Base-by-base conservation (phyloP, 108 stramenopile species). In the Cylindrotheca fusiformis region DNA sequence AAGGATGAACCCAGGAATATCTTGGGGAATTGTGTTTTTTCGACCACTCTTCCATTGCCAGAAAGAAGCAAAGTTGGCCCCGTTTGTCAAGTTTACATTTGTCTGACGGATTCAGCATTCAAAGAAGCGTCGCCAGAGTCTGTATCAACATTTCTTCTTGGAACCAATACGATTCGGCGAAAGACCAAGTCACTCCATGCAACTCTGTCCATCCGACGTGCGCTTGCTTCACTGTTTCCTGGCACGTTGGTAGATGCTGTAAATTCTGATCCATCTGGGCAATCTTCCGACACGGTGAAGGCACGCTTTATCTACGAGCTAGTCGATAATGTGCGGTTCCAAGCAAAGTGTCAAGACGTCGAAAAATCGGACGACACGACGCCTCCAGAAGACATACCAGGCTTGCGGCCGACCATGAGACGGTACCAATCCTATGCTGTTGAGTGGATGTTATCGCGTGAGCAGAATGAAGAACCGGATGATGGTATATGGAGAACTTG, bases 381-480 rank as follows among this genome's bases (percentile, higher is more conserved):
- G 2, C 65, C 32, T 14, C 44, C 50, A 14, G 19, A 68, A 12
- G 49, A 54, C 12, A 68, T 85, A 36, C 60, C 74, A 14, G 83
- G 82, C 21, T 71, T 88, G 44, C 51, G 71, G 8, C 87, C 87
- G 28, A 83, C 69, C 2, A 56, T 90, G 52, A 81, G 85, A 36
- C 79, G 78, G 45, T 90, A 90, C 54, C 85, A 90, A 58, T 65
- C 67, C 32, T 69, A 69, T 17, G 85, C 85, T 33, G 88, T 90
- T 4, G 63, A 78, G 21, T 90, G 88, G 88, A 90, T 90, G 88
- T 46, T 90, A 22, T 28, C 72, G 57, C 68, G 83, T 50, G 88
- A 90, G 61, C 29, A 48, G 0, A 21, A 45, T 24, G 27, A 28
- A 25, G 8, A 63, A 6, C 28, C 58, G 27, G 55, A 44, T 32